Percentiles rank a stretch among this genome's conserved stretches.
phyloP scores from a whole-genome alignment of 441 rosid species.

The Erysimum cheiri region DNA sequence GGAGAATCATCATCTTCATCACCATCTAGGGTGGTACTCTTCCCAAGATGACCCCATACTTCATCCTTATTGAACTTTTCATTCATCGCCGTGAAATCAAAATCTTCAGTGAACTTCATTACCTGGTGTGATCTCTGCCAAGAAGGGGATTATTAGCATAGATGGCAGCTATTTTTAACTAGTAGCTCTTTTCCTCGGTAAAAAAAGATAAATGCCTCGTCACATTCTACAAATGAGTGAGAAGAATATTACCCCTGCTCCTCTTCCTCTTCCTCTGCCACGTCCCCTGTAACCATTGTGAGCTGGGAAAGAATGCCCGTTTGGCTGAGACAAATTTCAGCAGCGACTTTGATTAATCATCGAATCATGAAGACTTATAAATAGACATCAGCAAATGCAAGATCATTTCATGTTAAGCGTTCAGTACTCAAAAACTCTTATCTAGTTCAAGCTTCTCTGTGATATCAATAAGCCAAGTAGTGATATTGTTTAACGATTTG shows the following conservation, averaged over 20 bases:
- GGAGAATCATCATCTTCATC: constrained; percentile 61
- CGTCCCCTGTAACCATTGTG: constrained; percentile 71
- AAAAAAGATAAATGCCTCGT: background rate
- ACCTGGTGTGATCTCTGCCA: constrained; percentile 67
- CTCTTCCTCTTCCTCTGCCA: constrained; percentile 86
- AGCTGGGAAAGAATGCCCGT: constrained; percentile 62
- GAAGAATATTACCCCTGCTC: constrained; percentile 64
- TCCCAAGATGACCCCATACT: constrained; percentile 95
- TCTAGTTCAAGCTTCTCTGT: constrained; percentile 9
- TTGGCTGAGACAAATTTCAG: constrained; percentile 50
- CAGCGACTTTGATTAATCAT: constrained; percentile 20
- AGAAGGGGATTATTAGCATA: constrained; percentile 33
- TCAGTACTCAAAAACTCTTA: background rate
- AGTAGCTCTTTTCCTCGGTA: background rate
- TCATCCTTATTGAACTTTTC: constrained; percentile 96
- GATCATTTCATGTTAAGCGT: background rate
- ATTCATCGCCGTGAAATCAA: constrained; percentile 91
- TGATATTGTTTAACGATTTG: background rate
- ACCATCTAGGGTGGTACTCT: constrained; percentile 59
- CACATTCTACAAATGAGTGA: constrained; percentile 20
- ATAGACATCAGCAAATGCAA: constrained; percentile 22
- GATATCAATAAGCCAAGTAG: constrained; percentile 2
- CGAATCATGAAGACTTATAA: constrained; percentile 6
- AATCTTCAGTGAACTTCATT: constrained; percentile 82
- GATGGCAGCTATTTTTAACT: background rate